Evolutionary conservation across 441 rosid species (phyloP).

Genomic region (Flueggea neowawraea): DNA sequence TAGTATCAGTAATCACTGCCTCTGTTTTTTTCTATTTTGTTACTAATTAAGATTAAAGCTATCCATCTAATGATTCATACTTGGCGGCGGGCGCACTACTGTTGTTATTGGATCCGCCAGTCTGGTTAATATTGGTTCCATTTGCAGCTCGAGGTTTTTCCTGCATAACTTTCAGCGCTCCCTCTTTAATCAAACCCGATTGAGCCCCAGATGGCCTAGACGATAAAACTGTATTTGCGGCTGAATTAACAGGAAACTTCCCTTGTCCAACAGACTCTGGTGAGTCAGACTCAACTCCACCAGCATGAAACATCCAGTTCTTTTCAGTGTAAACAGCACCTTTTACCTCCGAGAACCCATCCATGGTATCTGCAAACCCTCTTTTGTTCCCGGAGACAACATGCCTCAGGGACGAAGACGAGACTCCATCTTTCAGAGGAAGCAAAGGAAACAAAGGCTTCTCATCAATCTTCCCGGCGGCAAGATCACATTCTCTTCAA

Average conservation of each 20-base stretch:
- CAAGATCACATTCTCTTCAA: constrained; percentile 47
- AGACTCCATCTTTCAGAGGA: constrained; percentile 56
- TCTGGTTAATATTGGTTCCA: constrained; percentile 28
- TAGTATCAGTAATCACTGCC: neutral
- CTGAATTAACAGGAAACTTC: constrained; percentile 43
- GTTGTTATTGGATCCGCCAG: constrained; percentile 38
- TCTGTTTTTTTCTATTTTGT: no score
- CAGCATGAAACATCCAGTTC: constrained; percentile 66
- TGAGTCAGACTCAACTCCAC: constrained; percentile 39
- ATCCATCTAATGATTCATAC: constrained; percentile 19
- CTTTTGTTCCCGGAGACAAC: constrained; percentile 76
- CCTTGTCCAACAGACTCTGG: constrained; percentile 42
- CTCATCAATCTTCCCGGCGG: constrained; percentile 53
- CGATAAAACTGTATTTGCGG: constrained; percentile 43
- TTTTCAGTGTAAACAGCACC: constrained; percentile 48
- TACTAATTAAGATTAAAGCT: neutral
- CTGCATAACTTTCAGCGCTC: constrained; percentile 29
- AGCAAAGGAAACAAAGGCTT: constrained; percentile 73
- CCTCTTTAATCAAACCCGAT: constrained; percentile 40
- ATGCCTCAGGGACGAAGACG: constrained; percentile 45
- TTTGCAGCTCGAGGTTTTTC: constrained; percentile 34
- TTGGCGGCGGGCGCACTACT: constrained; percentile 67
- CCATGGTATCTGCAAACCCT: constrained; percentile 80
- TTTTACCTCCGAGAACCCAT: constrained; percentile 61
- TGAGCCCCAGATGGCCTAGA: constrained; percentile 43